These are phyloP conservation scores for Xylariaceae sp. DNA, from an alignment of 2,329 filamentous ascomycete species.

Conservation along the genomic window DNA sequence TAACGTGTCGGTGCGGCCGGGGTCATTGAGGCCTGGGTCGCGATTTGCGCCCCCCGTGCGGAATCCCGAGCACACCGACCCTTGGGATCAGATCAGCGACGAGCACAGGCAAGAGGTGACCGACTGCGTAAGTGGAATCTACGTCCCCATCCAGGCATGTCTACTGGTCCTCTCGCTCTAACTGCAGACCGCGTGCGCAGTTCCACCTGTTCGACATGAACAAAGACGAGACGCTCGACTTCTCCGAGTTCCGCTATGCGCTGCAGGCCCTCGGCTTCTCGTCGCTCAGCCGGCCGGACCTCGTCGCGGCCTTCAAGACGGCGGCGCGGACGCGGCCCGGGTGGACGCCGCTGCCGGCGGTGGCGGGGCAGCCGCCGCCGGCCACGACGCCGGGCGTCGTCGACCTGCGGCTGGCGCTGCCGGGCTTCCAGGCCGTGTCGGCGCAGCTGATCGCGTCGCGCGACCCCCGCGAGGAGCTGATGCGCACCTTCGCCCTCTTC, in stretches of 20 bases:
- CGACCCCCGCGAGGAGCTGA: constrained; percentile 84
- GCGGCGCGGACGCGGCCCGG: constrained; percentile 66
- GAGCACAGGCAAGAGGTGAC: constrained; percentile 91
- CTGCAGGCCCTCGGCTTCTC: constrained; percentile 87
- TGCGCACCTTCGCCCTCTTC: constrained; percentile 87
- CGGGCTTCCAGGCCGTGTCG: constrained; percentile 67
- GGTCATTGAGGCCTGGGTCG: constrained; percentile 19
- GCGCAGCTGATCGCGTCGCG: constrained; percentile 73
- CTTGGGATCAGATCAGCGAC: constrained; percentile 56
- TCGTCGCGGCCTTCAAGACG: constrained; percentile 71
- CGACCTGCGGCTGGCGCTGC: constrained; percentile 65
- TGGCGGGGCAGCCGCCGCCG: constrained; percentile 37
- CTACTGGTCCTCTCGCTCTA: too few species aligned
- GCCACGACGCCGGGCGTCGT: constrained; percentile 49
- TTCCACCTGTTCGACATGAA: constrained; percentile 96
- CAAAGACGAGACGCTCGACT: constrained; percentile 89
- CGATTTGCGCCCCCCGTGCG: constrained; percentile 23
- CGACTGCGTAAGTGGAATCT: constrained; percentile 78
- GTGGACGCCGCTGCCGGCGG: constrained; percentile 37
- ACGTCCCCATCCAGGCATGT: too few species aligned
- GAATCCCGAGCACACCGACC: constrained; percentile 22
- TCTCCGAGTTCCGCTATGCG: constrained; percentile 96
- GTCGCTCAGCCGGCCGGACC: constrained; percentile 77
- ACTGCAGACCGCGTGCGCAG: too few species aligned
- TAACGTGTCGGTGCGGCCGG: constrained; percentile 20